Conservation (phyloP, 169 alveolate genomes). For the Plasmodium falciparum region DNA sequence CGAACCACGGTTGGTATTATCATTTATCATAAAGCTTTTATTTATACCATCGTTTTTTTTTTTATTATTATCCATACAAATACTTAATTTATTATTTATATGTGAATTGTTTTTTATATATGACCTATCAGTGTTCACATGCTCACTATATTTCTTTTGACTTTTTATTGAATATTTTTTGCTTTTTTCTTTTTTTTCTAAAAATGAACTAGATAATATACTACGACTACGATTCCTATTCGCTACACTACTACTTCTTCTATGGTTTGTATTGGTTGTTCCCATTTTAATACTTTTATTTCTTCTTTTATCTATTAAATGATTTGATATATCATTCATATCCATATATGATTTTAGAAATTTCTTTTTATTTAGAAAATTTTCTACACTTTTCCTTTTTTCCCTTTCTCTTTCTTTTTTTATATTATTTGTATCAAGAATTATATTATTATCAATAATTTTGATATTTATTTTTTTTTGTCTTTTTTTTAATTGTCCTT, state of each 20-base stretch:
- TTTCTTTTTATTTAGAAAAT: background rate
- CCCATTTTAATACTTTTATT: slow-evolving; percentile 12
- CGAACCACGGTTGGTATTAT: background rate
- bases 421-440: slow-evolving; percentile 34
- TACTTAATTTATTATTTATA: background rate
- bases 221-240: background rate
- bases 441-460: slow-evolving; percentile 47
- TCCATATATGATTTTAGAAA: background rate
- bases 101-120: background rate
- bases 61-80: slow-evolving; percentile 24
- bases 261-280: background rate
- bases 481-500: slow-evolving; percentile 57
- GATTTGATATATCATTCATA: slow-evolving; percentile 5
- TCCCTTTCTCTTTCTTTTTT: slow-evolving; percentile 24
- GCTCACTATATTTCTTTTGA: background rate
- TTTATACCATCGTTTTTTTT: slow-evolving; percentile 10
- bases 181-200: slow-evolving; percentile 5
- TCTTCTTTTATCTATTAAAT: background rate
- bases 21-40: slow-evolving; percentile 16
- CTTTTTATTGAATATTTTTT: background rate
- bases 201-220: background rate
- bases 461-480: slow-evolving; percentile 66
- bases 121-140: background rate
- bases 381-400: background rate
- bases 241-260: background rate